A percentile compares a stretch with the other conserved stretches of the same genome.
Conservation (phyloP, 495 filamentous ascomycete species). For the Penicillium simplicissimum region DNA sequence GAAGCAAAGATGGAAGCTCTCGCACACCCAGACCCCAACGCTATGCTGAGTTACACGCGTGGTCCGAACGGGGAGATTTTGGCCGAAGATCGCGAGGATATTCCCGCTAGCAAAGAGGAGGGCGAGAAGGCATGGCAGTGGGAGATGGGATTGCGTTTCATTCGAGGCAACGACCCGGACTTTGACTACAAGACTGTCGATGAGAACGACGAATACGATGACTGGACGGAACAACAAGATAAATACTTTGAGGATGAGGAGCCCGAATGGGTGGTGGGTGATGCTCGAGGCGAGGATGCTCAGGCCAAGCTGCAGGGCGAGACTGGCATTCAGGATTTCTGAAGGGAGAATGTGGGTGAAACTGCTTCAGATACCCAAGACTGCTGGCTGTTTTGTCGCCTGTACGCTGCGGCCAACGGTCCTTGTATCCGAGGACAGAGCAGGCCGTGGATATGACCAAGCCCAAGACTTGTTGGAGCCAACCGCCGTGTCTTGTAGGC, state of each 20-base stretch:
- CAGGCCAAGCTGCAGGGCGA: constrained; percentile 56
- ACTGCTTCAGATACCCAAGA: not conserved
- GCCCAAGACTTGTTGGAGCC: not conserved
- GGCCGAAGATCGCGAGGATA: constrained; percentile 57
- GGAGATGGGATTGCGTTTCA: constrained; percentile 69
- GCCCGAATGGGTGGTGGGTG: constrained; percentile 59
- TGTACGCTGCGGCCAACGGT: not conserved
- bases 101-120: constrained; percentile 62
- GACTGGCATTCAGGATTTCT: constrained; percentile 84
- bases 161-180: constrained; percentile 69
- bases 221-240: constrained; percentile 61
- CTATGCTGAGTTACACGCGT: constrained; percentile 48
- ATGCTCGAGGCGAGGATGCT: constrained; percentile 37
- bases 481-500: not conserved
- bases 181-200: constrained; percentile 75
- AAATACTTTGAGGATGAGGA: constrained; percentile 78
- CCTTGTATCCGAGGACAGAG: not conserved
- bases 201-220: constrained; percentile 68
- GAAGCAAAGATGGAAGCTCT: constrained; percentile 72
- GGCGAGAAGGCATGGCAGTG: constrained; percentile 64
- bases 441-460: not conserved
- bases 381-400: not conserved
- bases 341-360: constrained; percentile 14
- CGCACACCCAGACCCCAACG: constrained; percentile 52
- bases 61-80: constrained; percentile 57